Conservation (phyloP, 345 rosid species). For the Euphorbia peplus region DNA sequence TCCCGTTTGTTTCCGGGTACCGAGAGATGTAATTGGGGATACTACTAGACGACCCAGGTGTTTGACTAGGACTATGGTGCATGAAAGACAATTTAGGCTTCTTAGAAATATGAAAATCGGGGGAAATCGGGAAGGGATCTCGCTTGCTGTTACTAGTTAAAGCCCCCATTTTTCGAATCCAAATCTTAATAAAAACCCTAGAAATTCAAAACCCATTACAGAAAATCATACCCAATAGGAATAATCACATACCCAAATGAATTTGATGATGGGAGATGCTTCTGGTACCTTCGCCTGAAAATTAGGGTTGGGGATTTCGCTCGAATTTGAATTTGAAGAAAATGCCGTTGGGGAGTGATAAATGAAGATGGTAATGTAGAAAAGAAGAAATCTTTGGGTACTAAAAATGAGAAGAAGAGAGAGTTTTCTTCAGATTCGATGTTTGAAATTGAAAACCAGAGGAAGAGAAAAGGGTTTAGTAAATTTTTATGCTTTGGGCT, state of each 20-base stretch:
- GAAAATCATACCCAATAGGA: slow-evolving; percentile 11
- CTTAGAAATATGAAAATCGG: slow-evolving; percentile 48
- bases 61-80: slow-evolving; percentile 30
- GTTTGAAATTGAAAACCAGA: neutral
- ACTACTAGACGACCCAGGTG: slow-evolving; percentile 36
- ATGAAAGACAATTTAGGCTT: slow-evolving; percentile 48
- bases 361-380: neutral
- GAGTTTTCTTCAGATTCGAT: neutral
- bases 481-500: neutral
- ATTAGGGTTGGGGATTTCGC: neutral
- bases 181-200: slow-evolving; percentile 30
- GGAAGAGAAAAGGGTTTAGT: neutral
- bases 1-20: slow-evolving; percentile 60
- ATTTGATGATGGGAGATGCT: neutral
- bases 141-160: slow-evolving; percentile 62
- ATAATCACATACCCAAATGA: neutral
- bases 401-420: too few relatives aligned
- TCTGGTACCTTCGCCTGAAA: neutral
- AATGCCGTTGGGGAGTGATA: neutral
- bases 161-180: slow-evolving; percentile 53
- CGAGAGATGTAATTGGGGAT: slow-evolving; percentile 53
- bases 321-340: neutral
- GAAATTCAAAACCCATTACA: slow-evolving; percentile 27
- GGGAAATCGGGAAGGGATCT: slow-evolving; percentile 28
- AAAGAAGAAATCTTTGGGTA: neutral